Conservation (phyloP, 805 yeast genomes). For the Candida easanensis region DNA sequence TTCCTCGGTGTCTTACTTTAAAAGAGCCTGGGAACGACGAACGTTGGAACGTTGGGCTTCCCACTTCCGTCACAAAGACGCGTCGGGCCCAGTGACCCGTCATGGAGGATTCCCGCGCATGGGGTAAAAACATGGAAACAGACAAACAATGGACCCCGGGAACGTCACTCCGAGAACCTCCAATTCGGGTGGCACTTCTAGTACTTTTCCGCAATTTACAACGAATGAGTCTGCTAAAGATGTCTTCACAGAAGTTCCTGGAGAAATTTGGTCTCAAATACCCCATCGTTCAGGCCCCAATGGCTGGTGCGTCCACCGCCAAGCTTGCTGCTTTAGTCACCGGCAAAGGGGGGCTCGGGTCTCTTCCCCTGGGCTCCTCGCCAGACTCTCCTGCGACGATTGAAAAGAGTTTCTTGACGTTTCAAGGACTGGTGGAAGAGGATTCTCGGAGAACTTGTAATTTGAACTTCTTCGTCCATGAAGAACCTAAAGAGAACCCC, state of each 20-base stretch:
- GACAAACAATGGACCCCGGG: no score
- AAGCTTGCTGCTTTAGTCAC: slow-evolving; percentile 42
- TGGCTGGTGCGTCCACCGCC: slow-evolving; percentile 54
- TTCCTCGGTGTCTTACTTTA: no score
- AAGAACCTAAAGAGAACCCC: slow-evolving; percentile 19
- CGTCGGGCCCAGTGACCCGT: no score
- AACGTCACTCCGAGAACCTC: no score
- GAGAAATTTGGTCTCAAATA: slow-evolving; percentile 30
- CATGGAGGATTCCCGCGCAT: no score
- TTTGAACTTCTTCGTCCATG: slow-evolving; percentile 48
- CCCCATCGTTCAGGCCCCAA: slow-evolving; percentile 56
- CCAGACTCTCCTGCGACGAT: slow-evolving; percentile 15
- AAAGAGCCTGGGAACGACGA: no score
- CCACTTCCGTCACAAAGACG: no score
- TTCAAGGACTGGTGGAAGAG: slow-evolving; percentile 9
- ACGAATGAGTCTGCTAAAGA: no score
- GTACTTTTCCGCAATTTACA: no score
- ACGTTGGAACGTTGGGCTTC: no score
- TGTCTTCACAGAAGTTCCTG: slow-evolving; percentile 9
- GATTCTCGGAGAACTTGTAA: slow-evolving; percentile 30
- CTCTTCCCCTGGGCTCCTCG: slow-evolving; percentile 32
- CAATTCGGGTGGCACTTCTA: no score
- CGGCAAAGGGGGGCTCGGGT: slow-evolving; percentile 48
- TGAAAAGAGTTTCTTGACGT: slow-evolving; percentile 12
- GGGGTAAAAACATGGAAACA: no score